These are phyloP conservation scores for Thelonectria blattea DNA, from an alignment of 2,329 filamentous ascomycete genomes.

Conservation along the genomic window DNA sequence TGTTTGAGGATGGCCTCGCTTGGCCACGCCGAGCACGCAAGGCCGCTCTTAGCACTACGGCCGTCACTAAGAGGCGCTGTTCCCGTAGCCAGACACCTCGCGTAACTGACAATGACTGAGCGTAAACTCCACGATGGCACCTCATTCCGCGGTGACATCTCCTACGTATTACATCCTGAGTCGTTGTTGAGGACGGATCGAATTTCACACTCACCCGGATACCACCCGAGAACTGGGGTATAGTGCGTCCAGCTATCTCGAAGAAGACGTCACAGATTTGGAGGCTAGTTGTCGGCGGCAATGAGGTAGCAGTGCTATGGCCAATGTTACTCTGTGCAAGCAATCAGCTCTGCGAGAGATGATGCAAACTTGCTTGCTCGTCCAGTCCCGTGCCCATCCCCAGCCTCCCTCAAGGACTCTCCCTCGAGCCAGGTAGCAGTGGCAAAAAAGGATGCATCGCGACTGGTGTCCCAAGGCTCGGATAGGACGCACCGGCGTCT, in stretches of 20 bases:
- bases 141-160: neutral
- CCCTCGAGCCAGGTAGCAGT: slow-evolving; percentile 1
- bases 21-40: neutral
- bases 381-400: slow-evolving; percentile 1
- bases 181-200: neutral
- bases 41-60: neutral
- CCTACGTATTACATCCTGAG: neutral
- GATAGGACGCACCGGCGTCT: slow-evolving; percentile 33
- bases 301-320: slow-evolving; percentile 6
- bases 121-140: neutral
- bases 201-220: neutral
- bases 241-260: neutral
- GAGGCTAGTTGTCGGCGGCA: neutral
- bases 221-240: neutral
- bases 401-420: neutral
- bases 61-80: slow-evolving; percentile 9
- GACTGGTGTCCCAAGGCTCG: slow-evolving; percentile 5
- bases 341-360: neutral
- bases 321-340: neutral
- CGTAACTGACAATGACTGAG: slow-evolving; percentile 1
- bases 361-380: neutral
- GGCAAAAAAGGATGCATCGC: neutral
- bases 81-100: slow-evolving; percentile 13
- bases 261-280: neutral
- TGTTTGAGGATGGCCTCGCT: slow-evolving; percentile 15